Base-by-base conservation (phyloP, 2,329 filamentous ascomycete genomes). In the Colletotrichum sp. region DNA sequence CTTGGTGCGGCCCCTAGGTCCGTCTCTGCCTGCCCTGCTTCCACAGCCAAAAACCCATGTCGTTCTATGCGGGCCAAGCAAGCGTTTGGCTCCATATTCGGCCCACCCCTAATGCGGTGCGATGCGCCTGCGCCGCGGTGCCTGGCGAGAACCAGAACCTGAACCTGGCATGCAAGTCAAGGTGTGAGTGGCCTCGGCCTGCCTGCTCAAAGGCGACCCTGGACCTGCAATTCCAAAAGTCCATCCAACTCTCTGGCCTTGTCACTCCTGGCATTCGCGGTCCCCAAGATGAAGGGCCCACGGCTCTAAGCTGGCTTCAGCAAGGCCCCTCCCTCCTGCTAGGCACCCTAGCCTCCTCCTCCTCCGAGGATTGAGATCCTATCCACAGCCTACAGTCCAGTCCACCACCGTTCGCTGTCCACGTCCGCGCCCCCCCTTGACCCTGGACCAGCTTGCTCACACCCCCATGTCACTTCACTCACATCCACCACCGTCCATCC, bases 201-300 rank as follows among this genome's bases (percentile, higher is more conserved):
- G 43, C 6, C 43, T 52, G 43, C 43, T 24, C 43, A 52, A 52
- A 52, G 43, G n/a, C 43, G 57, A 66, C 70, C 67, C 67, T 61
- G 64, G 63, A 67, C 70, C 63, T 67, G 55, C 72, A 72, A 67
- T 72, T 67, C 72, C 61, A 72, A 72, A 69, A 63, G 68, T 32
- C 58, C 71, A 48, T 74, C 58, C 24, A 34, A 52, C 43, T 52
- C 43, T 52, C 10, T 52, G 43, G 43, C n/a, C 43, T 52, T 52
- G 43, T 52, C 43, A 52, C 43, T 52, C 38, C 70, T 26, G 38
- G 57, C 64, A 36, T 55, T 64, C 43, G 30, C 60, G n/a, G 16
- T 52, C 36, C 63, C 73, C 69, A 72, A 75, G 63, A 75, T 72
- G 69, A 75, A 75, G 69, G 61, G 63, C 73, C 73, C 72, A 71